Evolutionary conservation across 2,329 filamentous ascomycete species (phyloP).

Genomic region (Cercospora sp.): DNA sequence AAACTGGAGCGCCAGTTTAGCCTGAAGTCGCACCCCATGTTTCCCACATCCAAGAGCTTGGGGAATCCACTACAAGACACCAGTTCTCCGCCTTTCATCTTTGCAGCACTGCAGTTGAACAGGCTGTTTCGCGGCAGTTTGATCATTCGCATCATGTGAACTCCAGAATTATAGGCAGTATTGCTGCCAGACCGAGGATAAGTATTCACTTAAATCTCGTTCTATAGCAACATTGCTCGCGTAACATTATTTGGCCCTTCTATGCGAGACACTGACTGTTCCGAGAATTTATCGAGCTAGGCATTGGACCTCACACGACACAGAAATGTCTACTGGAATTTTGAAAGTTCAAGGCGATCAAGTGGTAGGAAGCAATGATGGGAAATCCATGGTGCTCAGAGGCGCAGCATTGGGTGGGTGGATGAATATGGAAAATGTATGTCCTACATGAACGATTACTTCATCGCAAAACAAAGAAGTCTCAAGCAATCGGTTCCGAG

Average conservation of each 20-base stretch:
- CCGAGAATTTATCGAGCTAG: not conserved
- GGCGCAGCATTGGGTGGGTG: slow-evolving; percentile 50
- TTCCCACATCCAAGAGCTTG: not conserved
- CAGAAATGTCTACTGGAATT: slow-evolving; percentile 16
- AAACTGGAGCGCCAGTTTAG: not conserved
- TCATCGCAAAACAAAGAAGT: not conserved
- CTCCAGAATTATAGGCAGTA: not conserved
- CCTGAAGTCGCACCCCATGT: slow-evolving; percentile 4
- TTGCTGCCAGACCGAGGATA: not conserved
- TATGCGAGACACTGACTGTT: too few species aligned
- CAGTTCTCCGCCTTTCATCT: not conserved
- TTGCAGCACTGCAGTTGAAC: not conserved
- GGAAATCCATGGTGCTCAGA: slow-evolving; percentile 50
- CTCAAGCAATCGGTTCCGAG: not conserved
- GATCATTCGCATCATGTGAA: not conserved
- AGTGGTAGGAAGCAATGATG: slow-evolving; percentile 48
- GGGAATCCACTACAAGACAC: slow-evolving; percentile 3
- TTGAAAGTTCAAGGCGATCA: slow-evolving; percentile 43
- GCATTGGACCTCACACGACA: not conserved
- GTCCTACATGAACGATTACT: slow-evolving; percentile 18
- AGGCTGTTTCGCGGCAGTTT: slow-evolving; percentile 3
- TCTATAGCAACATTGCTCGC: too few species aligned
- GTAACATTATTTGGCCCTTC: too few species aligned
- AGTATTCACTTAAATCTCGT: not conserved
- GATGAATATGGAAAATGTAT: slow-evolving; percentile 41